Conservation (phyloP, 192 early-diverging fungal genomes). For the Linnemannia elongata region DNA sequence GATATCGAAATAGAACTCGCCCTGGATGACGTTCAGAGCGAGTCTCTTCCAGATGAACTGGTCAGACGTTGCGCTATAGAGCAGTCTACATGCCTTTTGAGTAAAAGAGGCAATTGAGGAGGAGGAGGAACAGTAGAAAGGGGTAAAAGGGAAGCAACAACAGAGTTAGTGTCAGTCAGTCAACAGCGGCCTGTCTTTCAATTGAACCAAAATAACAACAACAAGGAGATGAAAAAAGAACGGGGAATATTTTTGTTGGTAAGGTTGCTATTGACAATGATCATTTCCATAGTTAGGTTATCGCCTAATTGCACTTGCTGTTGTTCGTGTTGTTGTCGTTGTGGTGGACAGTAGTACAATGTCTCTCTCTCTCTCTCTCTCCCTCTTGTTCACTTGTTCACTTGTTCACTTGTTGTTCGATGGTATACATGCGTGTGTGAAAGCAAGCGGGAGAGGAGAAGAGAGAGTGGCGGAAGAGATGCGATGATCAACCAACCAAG, state of each 20-base stretch:
- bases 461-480: not conserved
- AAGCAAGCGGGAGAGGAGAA: not conserved
- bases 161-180: not conserved
- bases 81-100: constrained; percentile 32
- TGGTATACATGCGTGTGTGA: not conserved
- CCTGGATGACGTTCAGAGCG: constrained; percentile 47
- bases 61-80: constrained; percentile 49
- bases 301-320: not conserved
- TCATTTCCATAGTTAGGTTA: not conserved
- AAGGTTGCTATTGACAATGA: not conserved
- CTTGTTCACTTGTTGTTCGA: not conserved
- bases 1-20: constrained; percentile 56
- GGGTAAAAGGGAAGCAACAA: not conserved
- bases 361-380: not conserved
- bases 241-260: not conserved
- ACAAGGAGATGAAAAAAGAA: not conserved
- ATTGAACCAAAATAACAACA: not conserved
- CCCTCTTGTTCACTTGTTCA: not conserved
- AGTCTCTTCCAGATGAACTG: constrained; percentile 49
- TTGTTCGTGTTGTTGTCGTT: not conserved
- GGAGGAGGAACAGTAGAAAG: not conserved
- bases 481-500: not conserved
- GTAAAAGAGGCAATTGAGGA: not conserved
- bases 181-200: not conserved
- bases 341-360: not conserved